Percentiles rank a stretch among this genome's conserved stretches.
Evolutionary conservation across 2,329 filamentous ascomycete genomes (phyloP).

Genomic region (Macroventuria anomochaeta): DNA sequence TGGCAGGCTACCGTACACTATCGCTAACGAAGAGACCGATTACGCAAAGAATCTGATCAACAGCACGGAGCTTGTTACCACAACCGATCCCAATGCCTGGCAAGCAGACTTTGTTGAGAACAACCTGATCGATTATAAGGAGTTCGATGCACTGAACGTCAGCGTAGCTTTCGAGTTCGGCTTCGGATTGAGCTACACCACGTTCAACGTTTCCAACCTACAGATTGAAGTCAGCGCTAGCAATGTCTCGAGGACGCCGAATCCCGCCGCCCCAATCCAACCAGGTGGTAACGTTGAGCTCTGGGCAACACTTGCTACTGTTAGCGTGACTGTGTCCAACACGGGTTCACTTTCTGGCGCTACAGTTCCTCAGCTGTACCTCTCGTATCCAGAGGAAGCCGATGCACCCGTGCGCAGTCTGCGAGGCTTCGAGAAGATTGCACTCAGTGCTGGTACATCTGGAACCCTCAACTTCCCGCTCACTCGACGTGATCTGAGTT

Average conservation of each 20-base stretch:
- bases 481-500: slow-evolving; percentile 57
- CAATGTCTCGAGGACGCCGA: slow-evolving; percentile 27
- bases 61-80: slow-evolving; percentile 40
- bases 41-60: slow-evolving; percentile 58
- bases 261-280: slow-evolving; percentile 22
- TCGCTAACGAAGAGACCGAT: slow-evolving; percentile 73
- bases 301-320: slow-evolving; percentile 59
- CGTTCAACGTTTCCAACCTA: slow-evolving; percentile 38
- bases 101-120: slow-evolving; percentile 61
- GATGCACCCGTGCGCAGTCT: slow-evolving; percentile 49
- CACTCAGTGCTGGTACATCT: slow-evolving; percentile 52
- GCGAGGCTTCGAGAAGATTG: slow-evolving; percentile 58
- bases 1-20: slow-evolving; percentile 84
- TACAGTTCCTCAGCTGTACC: slow-evolving; percentile 63
- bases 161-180: slow-evolving; percentile 46
- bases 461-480: slow-evolving; percentile 55
- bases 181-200: slow-evolving; percentile 49
- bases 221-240: slow-evolving; percentile 14
- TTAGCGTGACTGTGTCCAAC: slow-evolving; percentile 59
- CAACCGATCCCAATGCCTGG: slow-evolving; percentile 49
- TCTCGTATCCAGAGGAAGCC: slow-evolving; percentile 52
- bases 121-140: slow-evolving; percentile 61
- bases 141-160: slow-evolving; percentile 53
- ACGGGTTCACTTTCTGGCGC: slow-evolving; percentile 57
- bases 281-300: slow-evolving; percentile 63